Evolutionary conservation across 305 asterid species (phyloP), one percentile per base, ranked within the genome.

Genomic region (Solanum hybrid): DNA sequence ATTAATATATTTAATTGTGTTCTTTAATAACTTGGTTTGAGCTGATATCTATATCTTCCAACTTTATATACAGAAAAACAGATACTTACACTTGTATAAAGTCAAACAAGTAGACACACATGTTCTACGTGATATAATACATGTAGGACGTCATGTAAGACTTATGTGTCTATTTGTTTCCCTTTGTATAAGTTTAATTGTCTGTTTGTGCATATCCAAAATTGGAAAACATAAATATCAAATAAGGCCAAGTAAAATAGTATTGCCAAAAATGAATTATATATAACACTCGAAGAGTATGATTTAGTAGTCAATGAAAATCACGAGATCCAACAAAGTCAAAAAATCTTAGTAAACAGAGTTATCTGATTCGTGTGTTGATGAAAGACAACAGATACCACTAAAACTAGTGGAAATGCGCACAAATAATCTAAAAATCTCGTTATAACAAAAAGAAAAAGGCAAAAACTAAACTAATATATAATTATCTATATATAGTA

Each of bases 11-110:
- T 20, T 33, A 61, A 20, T 3, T 20, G 1, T 20, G 11, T 20
- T 20, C 5, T 1, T 61, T 7, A 20, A 57, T 20, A 61, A 57
- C 2, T 61, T 61, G 5, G 5, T 8, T 8, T 20, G 2, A 20
- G 26, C 71, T 61, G 0, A 18, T 18, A 18, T 57, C 2, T 57
- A 18, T 57, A 0, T 8, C 10, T 57, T 57, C 10, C 8, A 57
- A 57, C 24, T 57, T 57, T 57, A 0, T 6, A 57, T 18, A 1
- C 22, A 4, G 2, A 1, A 0, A 1, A 3, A 0, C 0, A 18
- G 0, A 57, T 7, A 6, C 26, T 1, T 61, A 61, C 0, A 61
- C 0, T 61, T 61, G 24, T 6, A 57, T 20, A 57, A 57, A 57
- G 5, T 57, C 0, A 0, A 1, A 34, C 36, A 34, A 5, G 2